Base-by-base conservation (phyloP, 257 asterid species). In the Solanum appendiculatum region DNA sequence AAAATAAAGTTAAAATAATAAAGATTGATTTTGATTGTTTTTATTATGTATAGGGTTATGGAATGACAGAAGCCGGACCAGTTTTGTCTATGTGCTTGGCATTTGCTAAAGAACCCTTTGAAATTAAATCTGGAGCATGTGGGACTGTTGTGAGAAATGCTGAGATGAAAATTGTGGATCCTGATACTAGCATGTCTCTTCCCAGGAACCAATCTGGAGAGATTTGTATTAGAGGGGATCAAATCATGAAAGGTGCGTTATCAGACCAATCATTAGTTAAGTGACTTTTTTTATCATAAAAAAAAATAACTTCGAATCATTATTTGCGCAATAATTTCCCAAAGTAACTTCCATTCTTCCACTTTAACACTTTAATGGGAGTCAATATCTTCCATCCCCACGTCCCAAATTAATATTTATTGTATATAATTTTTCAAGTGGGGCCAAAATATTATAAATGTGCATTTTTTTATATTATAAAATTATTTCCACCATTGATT, bases 51-150 rank as follows among this genome's bases (percentile, higher is more conserved):
- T 34, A 96, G 99, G 99, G 98, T 1, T 97, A 97, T 72, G 99
- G 99, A 3, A 97, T 97, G 99, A 97, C 99, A 0, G 99, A 97
- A 85, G 99, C 98, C 0, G 99, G 99, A 13, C 98, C 99, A 4
- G 98, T 97, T 48, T 86, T 97, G 46, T 91, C 99, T 12, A 95
- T 97, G 99, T 94, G 99, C 82, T 89, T 93, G 85, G 98, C 97
- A 7, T 95, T 97, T 81, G 99, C 99, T 0, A 97, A 97, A 87
- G 96, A 95, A 51, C 91, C 98, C 0, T 89, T 90, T 9, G 96
- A 94, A 91, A 93, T 97, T 0, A 97, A 97, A 89, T 94, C 99
- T 3, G 99, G 99, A n/a, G 95, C 98, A 1, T 95, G 98, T 68
- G 99, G 99, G 13, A 93, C 98, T 0, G 99, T 97, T 5, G 98